Evolutionary conservation across 495 filamentous ascomycete species (phyloP).

Genomic region (Penicillium arizonense): DNA sequence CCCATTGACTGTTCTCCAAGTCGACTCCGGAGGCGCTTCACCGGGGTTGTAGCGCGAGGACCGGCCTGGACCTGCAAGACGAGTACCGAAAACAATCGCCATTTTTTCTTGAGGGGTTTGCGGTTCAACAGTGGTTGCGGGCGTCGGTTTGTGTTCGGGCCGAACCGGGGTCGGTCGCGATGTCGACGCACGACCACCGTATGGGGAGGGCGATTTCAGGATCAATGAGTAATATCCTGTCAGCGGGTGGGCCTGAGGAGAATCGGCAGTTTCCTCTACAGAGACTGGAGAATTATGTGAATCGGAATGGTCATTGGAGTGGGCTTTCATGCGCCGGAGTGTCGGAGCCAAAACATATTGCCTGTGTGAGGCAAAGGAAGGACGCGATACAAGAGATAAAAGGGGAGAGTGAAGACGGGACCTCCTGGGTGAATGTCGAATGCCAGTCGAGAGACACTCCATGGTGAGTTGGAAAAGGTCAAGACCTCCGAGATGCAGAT

Average conservation of each 20-base stretch:
- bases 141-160: conserved; percentile 24
- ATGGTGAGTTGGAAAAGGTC: conserved; percentile 19
- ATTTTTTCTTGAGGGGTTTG: conserved; percentile 53
- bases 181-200: conserved; percentile 20
- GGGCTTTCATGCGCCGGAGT: conserved; percentile 23
- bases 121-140: conserved; percentile 20
- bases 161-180: conserved; percentile 19
- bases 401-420: neutral
- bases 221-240: conserved; percentile 43
- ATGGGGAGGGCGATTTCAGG: conserved; percentile 29
- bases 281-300: conserved; percentile 10
- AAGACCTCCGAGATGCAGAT: conserved; percentile 3
- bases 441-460: conserved; percentile 26
- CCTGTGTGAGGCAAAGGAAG: conserved; percentile 4
- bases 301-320: conserved; percentile 9
- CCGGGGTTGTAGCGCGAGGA: conserved; percentile 56
- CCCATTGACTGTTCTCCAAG: conserved; percentile 66
- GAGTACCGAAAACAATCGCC: conserved; percentile 73
- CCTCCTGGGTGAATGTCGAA: conserved; percentile 18
- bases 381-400: neutral
- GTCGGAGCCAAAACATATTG: conserved; percentile 22
- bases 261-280: conserved; percentile 5
- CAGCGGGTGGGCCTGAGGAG: conserved; percentile 38
- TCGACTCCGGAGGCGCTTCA: conserved; percentile 37
- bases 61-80: conserved; percentile 67